Base-by-base conservation (phyloP, 2,329 filamentous ascomycete genomes). In the Ascochyta lentis region DNA sequence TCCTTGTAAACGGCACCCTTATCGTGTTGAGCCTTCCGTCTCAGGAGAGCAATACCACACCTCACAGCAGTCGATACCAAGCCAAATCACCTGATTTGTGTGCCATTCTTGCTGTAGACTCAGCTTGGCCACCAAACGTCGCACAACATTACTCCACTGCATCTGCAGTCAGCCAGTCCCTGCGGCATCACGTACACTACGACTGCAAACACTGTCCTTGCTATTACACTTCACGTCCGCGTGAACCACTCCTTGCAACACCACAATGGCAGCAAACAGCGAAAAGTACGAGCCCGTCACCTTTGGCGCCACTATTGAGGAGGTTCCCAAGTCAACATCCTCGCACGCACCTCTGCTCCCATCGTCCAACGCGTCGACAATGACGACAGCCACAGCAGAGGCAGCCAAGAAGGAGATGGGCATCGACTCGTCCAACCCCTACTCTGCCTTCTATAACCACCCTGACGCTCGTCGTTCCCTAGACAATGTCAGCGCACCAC, bases 361-460 rank as follows among this genome's bases (percentile, higher is more conserved):
- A 31, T 68, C 69, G 22, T 75, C 72, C 16, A 66, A 69, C 61
- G 72, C 71, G 9, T 72, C 70, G 26, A 64, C 60, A 49, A 67
- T 70, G 62, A 68, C 72, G 15, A 67, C 74, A 33, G 53, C 61
- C 61, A 76, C 65, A 68, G 72, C 43, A 71, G 66, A 72, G 45
- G 45, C 65, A n/a, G 58, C 62, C 58, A 58, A 70, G 56, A 68
- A 70, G 54, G 69, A 70, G 24, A 59, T 64, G 41, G 65, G 61
- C 40, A 61, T 70, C 52, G 74, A 78, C 62, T 63, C 70, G 49
- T 67, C 71, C 16, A 76, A 77, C 51, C 77, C 77, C 24, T 77
- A 78, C 72, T 79, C 77, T 33, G 77, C 78, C 49, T 80, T 81
- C 71, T 81, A 80, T 74, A 74, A 75, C 55, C 79, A 81, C 67